Evolutionary conservation across 176 grass and related monocot genomes (phyloP), one percentile per base, ranked within the genome.

Genomic region (Saccharum spontaneum): DNA sequence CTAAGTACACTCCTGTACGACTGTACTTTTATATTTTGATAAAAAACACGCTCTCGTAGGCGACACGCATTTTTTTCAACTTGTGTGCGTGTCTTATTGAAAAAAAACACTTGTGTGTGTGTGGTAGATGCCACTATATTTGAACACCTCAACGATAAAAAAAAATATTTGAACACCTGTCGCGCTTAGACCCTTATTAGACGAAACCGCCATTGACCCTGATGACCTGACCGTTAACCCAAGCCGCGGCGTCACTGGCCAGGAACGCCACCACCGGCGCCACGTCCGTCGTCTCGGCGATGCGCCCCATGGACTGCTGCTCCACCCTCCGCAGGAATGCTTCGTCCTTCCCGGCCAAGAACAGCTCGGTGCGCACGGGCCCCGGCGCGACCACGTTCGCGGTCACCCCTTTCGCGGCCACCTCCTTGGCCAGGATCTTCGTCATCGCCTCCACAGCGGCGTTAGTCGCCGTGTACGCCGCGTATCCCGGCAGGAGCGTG

Each of bases 391-490:
- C 94, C 43, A 89, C 88, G 87, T 96, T 96, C 1, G 91, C 89
- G 3, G 89, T 96, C 22, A 88, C 24, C 38, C 82, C 79, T 7
- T 90, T 93, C 2, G 83, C 89, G 2, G 87, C 88, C 50, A 94
- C 85, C 79, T 94, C 89, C 92, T 89, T 88, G 1, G 92, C 92
- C 8, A 91, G 52, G 71, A 94, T 86, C 81, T 62, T 91, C 6
- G 89, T 89, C 95, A 97, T 97, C 2, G 81, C 90, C 88, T 97
- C 95, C 61, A 94, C 90, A 1, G 92, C 92, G 23, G 63, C 90
- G 63, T 94, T 94, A 36, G 92, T 90, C 77, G 92, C 88, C 22
- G 86, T 78, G 90, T 92, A 92, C 52, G 88, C 86, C 16, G 73
- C 88, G 75, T 89, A 92, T 3, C 88, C 73, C 12, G 90, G 86